Base-by-base conservation (phyloP, 345 rosid species). In the Boechera divaricarpa region DNA sequence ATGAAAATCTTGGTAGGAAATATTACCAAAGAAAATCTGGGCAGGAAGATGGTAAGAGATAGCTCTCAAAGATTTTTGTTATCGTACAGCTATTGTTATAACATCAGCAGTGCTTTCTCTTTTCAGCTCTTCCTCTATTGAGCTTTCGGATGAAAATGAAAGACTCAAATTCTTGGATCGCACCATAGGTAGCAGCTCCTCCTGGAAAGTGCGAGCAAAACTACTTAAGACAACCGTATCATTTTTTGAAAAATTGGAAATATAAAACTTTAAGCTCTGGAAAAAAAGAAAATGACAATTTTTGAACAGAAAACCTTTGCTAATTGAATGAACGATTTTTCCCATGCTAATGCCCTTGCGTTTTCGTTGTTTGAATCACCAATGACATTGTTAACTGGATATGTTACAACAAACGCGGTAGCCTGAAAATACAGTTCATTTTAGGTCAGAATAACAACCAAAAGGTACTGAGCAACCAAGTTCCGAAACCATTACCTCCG, bases 51-150 rank as follows among this genome's bases (percentile, higher is more conserved):
- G 69, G 58, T 32, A 57, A 62, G 47, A 32, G 44, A 74, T 44
- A 45, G 56, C 32, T 67, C 47, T 21, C 63, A 47, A 84, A 91
- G 77, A 58, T 58, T 59, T 58, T 5, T 60, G 28, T 67, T 35
- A 53, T 51, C 81, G 6, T 81, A 90, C 98, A 66, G 84, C 81
- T 69, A 94, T 92, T 63, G 98, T 94, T 73, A 89, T 67, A 69
- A 81, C 63, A 85, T 94, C 98, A 36, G 98, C 98, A 52, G 97
- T 90, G 72, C 98, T 92, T 81, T 92, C 99, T 77, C 98, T 87
- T 86, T 91, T 95, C 78, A 92, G 80, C 82, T 95, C 99, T 83
- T 92, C 97, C 87, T 92, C 98, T 68, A 94, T 86, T 53, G 98
- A 94, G 81, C 98, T 92, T 83, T 94, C 98, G 31, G 98, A 92